phyloP scores from a whole-genome alignment of 2,329 filamentous ascomycete genomes.

The Bipolaris cookei region DNA sequence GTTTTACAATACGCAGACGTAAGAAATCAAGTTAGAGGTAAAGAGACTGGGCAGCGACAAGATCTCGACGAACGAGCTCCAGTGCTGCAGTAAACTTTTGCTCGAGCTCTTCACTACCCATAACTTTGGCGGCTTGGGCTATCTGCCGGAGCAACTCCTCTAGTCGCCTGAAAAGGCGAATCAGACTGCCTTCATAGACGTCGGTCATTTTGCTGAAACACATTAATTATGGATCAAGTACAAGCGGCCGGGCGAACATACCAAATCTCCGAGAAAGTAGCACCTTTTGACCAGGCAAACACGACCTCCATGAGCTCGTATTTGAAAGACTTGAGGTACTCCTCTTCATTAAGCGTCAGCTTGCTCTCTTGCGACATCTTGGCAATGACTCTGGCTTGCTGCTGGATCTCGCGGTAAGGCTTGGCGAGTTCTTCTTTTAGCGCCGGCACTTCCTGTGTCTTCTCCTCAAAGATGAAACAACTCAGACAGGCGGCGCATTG shows the following conservation, averaged over 20 bases:
- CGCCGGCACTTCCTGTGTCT: constrained; percentile 73
- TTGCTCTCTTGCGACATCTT: constrained; percentile 97
- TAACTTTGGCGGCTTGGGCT: constrained; percentile 93
- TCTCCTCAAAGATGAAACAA: constrained; percentile 98
- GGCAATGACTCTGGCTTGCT: constrained; percentile 84
- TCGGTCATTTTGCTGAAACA: constrained; percentile 93
- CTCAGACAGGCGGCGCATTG: constrained; percentile 85
- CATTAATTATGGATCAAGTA: constrained; percentile 6
- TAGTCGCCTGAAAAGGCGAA: constrained; percentile 91
- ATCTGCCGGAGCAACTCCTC: constrained; percentile 95
- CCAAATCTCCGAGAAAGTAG: constrained; percentile 93
- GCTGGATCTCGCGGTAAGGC: constrained; percentile 83
- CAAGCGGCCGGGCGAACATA: constrained; percentile 59
- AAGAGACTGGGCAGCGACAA: constrained; percentile 91
- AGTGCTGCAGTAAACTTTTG: constrained; percentile 89
- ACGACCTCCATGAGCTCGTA: constrained; percentile 98
- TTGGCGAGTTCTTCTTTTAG: constrained; percentile 86
- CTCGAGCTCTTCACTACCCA: constrained; percentile 94
- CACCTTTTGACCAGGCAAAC: constrained; percentile 86
- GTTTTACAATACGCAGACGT: constrained; percentile 21
- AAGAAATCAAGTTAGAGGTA: constrained; percentile 64
- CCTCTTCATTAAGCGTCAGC: constrained; percentile 90
- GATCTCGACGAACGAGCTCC: constrained; percentile 85
- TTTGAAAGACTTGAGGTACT: constrained; percentile 88
- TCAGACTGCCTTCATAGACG: constrained; percentile 94